phyloP scores from a whole-genome alignment of 768 basidiomycete species.

The Neoboletus brunneissimus region DNA sequence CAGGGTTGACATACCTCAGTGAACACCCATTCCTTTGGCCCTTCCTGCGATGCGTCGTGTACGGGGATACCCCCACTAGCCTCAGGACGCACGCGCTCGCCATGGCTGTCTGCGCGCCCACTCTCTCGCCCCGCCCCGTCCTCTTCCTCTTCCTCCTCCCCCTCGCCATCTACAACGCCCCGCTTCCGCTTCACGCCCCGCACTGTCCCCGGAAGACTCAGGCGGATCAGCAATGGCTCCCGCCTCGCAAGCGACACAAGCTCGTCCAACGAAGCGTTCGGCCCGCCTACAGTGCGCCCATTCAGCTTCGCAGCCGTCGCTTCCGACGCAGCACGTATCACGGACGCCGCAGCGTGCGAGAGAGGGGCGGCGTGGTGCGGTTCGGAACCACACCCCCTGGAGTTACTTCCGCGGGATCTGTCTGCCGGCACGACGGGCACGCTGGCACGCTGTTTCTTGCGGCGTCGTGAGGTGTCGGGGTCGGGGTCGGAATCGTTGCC shows the following conservation, averaged over 20 bases:
- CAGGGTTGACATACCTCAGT: slow-evolving; percentile 1
- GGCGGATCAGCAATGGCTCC: slow-evolving; percentile 6
- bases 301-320: neutral
- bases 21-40: neutral
- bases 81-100: too few relatives aligned
- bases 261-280: slow-evolving; percentile 18
- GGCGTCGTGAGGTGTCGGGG: neutral
- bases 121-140: neutral
- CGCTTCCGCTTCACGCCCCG: slow-evolving; percentile 17
- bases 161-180: neutral
- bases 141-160: neutral
- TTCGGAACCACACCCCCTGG: neutral
- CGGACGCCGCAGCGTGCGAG: too few relatives aligned
- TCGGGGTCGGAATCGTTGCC: neutral
- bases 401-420: neutral
- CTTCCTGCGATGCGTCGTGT: neutral
- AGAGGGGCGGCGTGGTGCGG: neutral
- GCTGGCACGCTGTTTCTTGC: neutral
- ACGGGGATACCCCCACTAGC: neutral
- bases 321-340: neutral
- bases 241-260: slow-evolving; percentile 16
- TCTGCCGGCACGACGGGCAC: neutral
- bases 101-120: neutral
- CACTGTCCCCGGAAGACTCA: slow-evolving; percentile 8
- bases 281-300: slow-evolving; percentile 14